Evolutionary conservation across 2,329 filamentous ascomycete genomes (phyloP).

Genomic region (Onygenales sp.): DNA sequence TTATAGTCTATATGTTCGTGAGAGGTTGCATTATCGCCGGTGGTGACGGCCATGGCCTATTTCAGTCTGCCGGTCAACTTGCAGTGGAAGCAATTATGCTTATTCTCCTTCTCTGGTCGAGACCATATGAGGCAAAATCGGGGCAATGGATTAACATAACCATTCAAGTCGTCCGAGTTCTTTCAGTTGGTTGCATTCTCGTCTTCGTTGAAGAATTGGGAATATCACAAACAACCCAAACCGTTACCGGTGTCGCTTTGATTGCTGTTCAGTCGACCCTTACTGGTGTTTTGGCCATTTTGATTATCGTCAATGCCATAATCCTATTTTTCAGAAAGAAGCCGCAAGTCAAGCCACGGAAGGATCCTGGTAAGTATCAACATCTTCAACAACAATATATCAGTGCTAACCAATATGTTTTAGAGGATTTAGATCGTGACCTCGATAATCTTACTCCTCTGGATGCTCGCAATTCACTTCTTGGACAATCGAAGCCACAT

Average conservation of each 20-base stretch:
- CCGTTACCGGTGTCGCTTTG: slow-evolving; percentile 82
- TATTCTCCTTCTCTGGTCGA: slow-evolving; percentile 67
- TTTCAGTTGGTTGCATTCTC: slow-evolving; percentile 81
- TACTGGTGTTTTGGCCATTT: slow-evolving; percentile 71
- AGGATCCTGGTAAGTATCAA: slow-evolving; percentile 70
- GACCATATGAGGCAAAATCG: slow-evolving; percentile 78
- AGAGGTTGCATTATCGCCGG: slow-evolving; percentile 80
- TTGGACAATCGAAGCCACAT: slow-evolving; percentile 52
- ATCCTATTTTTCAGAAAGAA: slow-evolving; percentile 77
- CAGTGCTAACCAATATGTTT: slow-evolving; percentile 9
- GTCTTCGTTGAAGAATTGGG: slow-evolving; percentile 91
- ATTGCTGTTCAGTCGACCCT: slow-evolving; percentile 84
- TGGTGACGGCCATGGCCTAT: slow-evolving; percentile 73
- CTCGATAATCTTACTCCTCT: slow-evolving; percentile 76
- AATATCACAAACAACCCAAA: slow-evolving; percentile 84
- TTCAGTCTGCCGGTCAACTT: slow-evolving; percentile 70
- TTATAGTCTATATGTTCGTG: slow-evolving; percentile 81
- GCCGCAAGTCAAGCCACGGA: slow-evolving; percentile 77
- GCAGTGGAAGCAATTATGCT: slow-evolving; percentile 75
- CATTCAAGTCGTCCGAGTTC: slow-evolving; percentile 79
- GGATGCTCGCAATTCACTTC: slow-evolving; percentile 76
- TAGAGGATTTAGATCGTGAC: slow-evolving; percentile 69
- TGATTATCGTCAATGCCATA: slow-evolving; percentile 83
- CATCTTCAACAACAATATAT: neutral
- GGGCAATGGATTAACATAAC: slow-evolving; percentile 88